Evolutionary conservation across 352 stramenopile species (phyloP), one percentile per base, ranked within the genome.

Genomic region (Aphanomyces cochlioides): DNA sequence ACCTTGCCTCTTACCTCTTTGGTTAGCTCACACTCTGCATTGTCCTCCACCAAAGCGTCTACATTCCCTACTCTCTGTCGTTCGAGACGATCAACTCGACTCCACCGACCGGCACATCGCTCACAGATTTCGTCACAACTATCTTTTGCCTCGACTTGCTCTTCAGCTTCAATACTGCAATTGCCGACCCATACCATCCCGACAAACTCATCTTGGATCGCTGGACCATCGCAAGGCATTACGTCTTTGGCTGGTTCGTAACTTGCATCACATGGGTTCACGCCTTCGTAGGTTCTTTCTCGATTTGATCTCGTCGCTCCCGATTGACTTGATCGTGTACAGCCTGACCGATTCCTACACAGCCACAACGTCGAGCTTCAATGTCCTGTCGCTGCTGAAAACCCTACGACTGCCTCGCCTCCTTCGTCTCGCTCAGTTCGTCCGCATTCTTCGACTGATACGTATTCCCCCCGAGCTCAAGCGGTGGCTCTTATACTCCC

Each of bases 401-500:
- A 83, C 79, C 3, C 66, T 93, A 8, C 85, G 85, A 0, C 79
- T 88, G 0, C 85, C 85, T 17, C 77, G 85, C 28, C 63, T 93
- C 39, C 74, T 93, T 28, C 85, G 85, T 15, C 76, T 93, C 3
- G 79, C 91, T 5, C 84, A 82, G 2, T 53, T 93, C 7, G 67
- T 93, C 1, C 81, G 84, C 0, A 76, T 93, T 5, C 73, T 88
- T n/a, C 88, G 90, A 59, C 69, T 93, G 13, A 80, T 92, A 50
- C 88, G 87, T 63, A 79, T 93, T 28, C 80, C 80, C 0, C 83
- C 85, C 7, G 84, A 93, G 61, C 56, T 91, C 15, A 84, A 83
- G 21, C 77, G 85, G n/a, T 93, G 85, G 84, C 69, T 93, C 1
- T 82, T 90, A 47, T 92, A 93, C 74, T 93, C 85, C 12, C 84